Base-by-base conservation (phyloP, 768 basidiomycete genomes). In the Lentinula raphanica region DNA sequence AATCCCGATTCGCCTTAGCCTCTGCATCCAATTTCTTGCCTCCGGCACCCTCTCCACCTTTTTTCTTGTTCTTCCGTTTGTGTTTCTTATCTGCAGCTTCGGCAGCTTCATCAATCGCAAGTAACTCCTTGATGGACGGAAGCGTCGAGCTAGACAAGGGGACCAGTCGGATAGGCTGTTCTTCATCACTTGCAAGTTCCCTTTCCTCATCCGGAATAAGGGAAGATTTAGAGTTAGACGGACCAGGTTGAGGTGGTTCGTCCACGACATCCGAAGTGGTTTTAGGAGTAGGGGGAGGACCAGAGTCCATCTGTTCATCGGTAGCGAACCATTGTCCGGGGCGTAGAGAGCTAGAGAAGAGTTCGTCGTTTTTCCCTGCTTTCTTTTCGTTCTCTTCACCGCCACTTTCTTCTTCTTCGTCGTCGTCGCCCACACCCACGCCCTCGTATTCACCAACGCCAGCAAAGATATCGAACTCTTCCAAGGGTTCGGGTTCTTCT, bases 401-500 rank as follows among this genome's bases (percentile, higher is more conserved):
- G 5, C 79, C 78, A 31, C 32, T 35, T 7, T 80, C 84, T n/a
- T 83, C 80, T 49, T 82, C 82, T 7, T 80, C 84, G 19, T 83
- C 80, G 49, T 82, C 82, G 21, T 76, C 84, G 3, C 72, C 80
- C 3, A 82, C 62, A 46, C 83, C 79, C 6, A 89, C 67, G 1
- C 90, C 90, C 53, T 87, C 79, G 66, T 95, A 97, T 49, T 92
- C 91, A 8, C 87, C 93, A 4, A 84, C 90, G 54, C 76, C 94
- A 1, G 84, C 89, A 68, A 97, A 97, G 42, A 97, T 95, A 66
- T 96, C 90, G 40, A 92, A 81, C 54, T 92, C 84, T 19, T 84
- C 84, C n/a, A 75, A 60, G 5, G 74, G 70, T 58, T 75, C 74
- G 3, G 73, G 69, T 54, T 77, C 73, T 58, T 64, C 65, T 7